A percentile compares a stretch with the other conserved stretches of the same genome.
Conservation (phyloP, 2,329 filamentous ascomycete species). For the Epichloe baconii region DNA sequence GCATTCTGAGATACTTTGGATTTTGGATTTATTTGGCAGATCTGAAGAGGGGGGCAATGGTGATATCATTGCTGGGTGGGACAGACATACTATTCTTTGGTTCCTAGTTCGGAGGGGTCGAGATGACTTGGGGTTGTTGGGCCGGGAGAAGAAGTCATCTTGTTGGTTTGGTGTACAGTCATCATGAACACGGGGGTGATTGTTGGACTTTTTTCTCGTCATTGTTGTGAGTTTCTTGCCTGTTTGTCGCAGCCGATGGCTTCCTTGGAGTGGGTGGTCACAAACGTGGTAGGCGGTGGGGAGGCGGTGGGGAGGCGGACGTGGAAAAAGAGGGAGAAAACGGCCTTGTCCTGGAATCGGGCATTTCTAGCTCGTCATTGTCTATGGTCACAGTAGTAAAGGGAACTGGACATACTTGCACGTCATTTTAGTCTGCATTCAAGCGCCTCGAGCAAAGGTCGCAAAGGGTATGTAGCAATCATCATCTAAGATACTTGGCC, state of each 20-base stretch:
- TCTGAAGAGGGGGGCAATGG: too few relatives aligned
- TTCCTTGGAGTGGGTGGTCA: neutral
- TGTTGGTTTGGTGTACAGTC: neutral
- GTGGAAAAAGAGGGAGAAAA: neutral
- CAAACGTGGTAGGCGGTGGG: neutral
- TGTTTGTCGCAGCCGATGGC: too few relatives aligned
- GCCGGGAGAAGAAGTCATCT: neutral
- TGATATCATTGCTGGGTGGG: slow-evolving; percentile 6
- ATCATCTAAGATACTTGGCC: neutral
- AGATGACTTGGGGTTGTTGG: slow-evolving; percentile 33
- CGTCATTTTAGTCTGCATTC: neutral
- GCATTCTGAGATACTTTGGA: neutral
- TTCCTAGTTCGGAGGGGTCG: slow-evolving; percentile 67
- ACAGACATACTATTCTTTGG: slow-evolving; percentile 69
- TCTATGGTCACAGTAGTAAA: too few relatives aligned
- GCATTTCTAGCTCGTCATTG: too few relatives aligned
- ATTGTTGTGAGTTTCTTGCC: too few relatives aligned
- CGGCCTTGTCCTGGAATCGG: too few relatives aligned
- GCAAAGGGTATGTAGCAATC: neutral
- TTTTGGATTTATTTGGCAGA: too few relatives aligned
- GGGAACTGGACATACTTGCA: neutral
- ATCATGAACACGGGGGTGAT: neutral
- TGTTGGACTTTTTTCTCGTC: too few relatives aligned
- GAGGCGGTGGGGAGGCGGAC: neutral
- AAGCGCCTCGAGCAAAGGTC: neutral